Evolutionary conservation across 2,329 filamentous ascomycete genomes (phyloP).

Genomic region (Pseudocercospora vitis): DNA sequence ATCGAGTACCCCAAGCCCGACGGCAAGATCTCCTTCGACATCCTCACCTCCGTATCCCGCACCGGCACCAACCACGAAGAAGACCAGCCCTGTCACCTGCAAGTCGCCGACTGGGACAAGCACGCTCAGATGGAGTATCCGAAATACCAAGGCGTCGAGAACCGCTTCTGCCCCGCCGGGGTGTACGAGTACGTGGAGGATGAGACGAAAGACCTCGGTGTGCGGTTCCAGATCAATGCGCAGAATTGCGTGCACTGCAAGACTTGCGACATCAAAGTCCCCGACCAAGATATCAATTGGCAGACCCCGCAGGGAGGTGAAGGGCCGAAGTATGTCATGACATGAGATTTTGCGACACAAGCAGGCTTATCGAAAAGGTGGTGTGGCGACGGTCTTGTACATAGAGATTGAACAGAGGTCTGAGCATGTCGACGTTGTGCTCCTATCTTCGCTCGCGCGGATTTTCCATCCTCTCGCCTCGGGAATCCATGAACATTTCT

Average conservation of each 20-base stretch:
- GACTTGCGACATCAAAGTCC: constrained; percentile 98
- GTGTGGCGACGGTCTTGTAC: no score
- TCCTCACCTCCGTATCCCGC: constrained; percentile 88
- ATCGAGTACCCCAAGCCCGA: constrained; percentile 98
- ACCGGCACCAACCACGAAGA: constrained; percentile 99
- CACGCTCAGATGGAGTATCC: constrained; percentile 84
- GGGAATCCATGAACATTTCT: no score
- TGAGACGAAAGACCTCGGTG: constrained; percentile 77
- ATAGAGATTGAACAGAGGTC: no score
- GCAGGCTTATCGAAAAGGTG: no score
- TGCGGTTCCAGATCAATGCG: constrained; percentile 95
- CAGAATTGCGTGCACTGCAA: constrained; percentile 99
- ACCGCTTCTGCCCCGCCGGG: constrained; percentile 92
- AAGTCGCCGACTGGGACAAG: constrained; percentile 92
- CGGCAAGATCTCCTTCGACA: constrained; percentile 91
- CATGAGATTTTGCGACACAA: no score
- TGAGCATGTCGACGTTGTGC: no score
- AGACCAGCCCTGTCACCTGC: constrained; percentile 93
- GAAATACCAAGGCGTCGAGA: constrained; percentile 87
- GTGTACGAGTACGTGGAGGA: constrained; percentile 99
- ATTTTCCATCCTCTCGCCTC: no score
- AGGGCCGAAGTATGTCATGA: constrained; percentile 65
- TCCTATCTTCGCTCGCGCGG: no score
- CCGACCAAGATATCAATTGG: constrained; percentile 93
- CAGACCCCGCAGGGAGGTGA: constrained; percentile 86